Evolutionary conservation across 345 rosid species (phyloP).

Genomic region (Salix arbutifolia): DNA sequence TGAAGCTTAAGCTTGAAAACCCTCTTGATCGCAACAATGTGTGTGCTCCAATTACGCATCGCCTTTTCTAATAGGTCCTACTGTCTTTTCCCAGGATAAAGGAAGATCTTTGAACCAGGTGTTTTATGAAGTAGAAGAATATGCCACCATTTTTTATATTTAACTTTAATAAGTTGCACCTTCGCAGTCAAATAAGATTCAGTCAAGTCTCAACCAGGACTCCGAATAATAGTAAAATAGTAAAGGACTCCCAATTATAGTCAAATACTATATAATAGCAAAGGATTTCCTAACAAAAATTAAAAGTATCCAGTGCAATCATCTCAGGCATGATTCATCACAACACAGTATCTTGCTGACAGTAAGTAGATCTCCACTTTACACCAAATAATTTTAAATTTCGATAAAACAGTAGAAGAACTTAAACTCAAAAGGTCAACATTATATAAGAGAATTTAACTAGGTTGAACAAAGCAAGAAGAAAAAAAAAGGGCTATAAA

Average conservation of each 20-base stretch:
- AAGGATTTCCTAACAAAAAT: not conserved
- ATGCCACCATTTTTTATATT: too few species aligned
- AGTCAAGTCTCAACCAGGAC: not conserved
- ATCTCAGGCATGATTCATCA: not conserved
- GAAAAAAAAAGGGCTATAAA: not conserved
- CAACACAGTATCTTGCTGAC: too few species aligned
- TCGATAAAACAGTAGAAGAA: not conserved
- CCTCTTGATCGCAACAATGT: not conserved
- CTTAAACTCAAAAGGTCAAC: not conserved
- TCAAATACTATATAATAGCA: not conserved
- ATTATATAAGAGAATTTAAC: not conserved
- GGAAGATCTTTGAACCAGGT: not conserved
- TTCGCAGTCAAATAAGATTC: not conserved
- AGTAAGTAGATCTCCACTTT: not conserved
- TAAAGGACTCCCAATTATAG: not conserved
- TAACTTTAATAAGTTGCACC: not conserved
- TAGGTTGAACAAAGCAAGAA: not conserved
- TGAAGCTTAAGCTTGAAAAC: not conserved
- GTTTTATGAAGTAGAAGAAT: not conserved
- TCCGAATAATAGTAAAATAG: too few species aligned
- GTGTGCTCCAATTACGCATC: not conserved
- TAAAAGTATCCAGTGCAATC: not conserved
- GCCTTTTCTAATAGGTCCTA: not conserved
- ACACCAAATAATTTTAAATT: not conserved
- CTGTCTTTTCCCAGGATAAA: not conserved